phyloP scores from a whole-genome alignment of 768 basidiomycete species.

The Tylopilus balloui region DNA sequence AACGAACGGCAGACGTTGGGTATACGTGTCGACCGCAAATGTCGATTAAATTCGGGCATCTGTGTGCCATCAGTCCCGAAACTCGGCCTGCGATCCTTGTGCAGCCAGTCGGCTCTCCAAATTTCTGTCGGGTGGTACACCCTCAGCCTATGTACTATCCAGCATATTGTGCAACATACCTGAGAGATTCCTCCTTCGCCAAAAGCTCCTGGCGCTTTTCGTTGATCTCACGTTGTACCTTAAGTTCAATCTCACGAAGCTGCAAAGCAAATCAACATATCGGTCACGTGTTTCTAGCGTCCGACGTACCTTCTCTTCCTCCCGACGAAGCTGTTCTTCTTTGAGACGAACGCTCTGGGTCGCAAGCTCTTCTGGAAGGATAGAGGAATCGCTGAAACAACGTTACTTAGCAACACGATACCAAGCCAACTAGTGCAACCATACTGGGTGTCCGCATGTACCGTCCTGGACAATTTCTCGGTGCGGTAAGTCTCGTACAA shows the following conservation, averaged over 20 bases:
- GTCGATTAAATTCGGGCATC: constrained; percentile 21
- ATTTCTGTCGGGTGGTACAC: constrained; percentile 48
- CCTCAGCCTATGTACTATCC: background rate
- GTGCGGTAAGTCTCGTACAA: constrained; percentile 97
- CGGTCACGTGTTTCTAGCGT: background rate
- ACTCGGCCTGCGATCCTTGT: constrained; percentile 78
- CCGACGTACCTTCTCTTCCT: constrained; percentile 81
- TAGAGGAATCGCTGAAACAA: constrained; percentile 68
- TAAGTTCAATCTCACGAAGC: constrained; percentile 97
- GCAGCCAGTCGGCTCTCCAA: constrained; percentile 88
- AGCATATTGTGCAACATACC: constrained; percentile 41
- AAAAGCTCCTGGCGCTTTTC: constrained; percentile 95
- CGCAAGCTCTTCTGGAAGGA: constrained; percentile 94
- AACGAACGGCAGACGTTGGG: constrained; percentile 33
- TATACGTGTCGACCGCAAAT: constrained; percentile 30
- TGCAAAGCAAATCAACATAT: constrained; percentile 29
- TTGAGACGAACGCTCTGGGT: constrained; percentile 96
- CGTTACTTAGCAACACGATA: constrained; percentile 23
- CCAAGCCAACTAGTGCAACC: constrained; percentile 10
- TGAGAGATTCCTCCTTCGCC: constrained; percentile 93
- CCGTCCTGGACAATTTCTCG: constrained; percentile 90
- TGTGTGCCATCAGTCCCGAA: constrained; percentile 52
- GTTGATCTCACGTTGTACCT: constrained; percentile 96
- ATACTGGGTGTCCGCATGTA: constrained; percentile 74
- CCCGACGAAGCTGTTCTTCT: constrained; percentile 95